Evolutionary conservation across 2,329 filamentous ascomycete genomes (phyloP).

Genomic region (Trichoderma atroviride): DNA sequence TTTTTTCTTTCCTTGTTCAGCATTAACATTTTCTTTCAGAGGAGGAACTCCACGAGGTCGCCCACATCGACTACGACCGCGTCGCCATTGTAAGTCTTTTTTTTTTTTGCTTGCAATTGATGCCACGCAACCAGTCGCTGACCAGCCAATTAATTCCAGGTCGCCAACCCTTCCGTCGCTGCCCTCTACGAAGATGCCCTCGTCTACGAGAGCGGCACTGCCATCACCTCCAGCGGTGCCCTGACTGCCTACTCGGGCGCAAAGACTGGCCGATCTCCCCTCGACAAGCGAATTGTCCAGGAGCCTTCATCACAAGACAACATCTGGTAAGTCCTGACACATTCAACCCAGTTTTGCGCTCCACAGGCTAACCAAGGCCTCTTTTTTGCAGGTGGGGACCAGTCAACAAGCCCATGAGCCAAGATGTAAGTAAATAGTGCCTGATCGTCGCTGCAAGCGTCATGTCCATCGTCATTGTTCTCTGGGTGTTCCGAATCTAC

Average conservation of each 20-base stretch:
- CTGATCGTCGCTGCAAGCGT: conserved; percentile 24
- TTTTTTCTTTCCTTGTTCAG: background rate
- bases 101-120: background rate
- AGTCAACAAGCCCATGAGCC: conserved; percentile 98
- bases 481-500: background rate
- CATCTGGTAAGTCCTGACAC: conserved; percentile 66
- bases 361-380: conserved; percentile 12
- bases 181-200: conserved; percentile 98
- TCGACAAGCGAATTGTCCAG: conserved; percentile 96
- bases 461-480: conserved; percentile 25
- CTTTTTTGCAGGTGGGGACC: conserved; percentile 72
- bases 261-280: conserved; percentile 95
- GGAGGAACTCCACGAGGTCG: conserved; percentile 95
- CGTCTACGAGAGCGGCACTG: conserved; percentile 93
- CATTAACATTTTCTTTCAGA: conserved; percentile 48
- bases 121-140: background rate
- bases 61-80: conserved; percentile 98
- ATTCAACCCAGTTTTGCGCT: conserved; percentile 13
- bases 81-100: conserved; percentile 83
- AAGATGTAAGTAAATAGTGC: conserved; percentile 69
- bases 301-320: conserved; percentile 87
- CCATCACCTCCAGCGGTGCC: conserved; percentile 93
- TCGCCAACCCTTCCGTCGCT: conserved; percentile 91
- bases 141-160: conserved; percentile 43
- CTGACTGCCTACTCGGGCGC: conserved; percentile 96